These are phyloP conservation scores for Camellia sinensis DNA, from an alignment of 148 eudicot species.

Conservation along the genomic window DNA sequence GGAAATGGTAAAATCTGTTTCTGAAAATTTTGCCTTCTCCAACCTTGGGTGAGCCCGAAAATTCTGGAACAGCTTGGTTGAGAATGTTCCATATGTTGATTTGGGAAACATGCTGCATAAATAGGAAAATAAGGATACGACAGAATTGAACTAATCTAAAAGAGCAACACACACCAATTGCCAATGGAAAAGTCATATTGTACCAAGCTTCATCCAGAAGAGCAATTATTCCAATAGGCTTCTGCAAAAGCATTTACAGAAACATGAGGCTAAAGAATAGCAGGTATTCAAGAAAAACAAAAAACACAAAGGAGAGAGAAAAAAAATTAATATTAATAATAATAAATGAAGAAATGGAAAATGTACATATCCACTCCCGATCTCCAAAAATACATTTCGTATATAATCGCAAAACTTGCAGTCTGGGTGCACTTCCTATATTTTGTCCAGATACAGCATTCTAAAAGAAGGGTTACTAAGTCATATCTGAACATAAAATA, in stretches of 20 bases:
- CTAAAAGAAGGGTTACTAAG: no score
- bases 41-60: constrained; percentile 71
- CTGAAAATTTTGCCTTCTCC: constrained; percentile 90
- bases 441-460: neutral
- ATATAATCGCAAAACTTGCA: neutral
- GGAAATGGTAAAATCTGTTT: constrained; percentile 81
- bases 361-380: neutral
- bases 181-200: constrained; percentile 13
- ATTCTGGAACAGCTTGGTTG: constrained; percentile 89
- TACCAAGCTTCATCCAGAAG: constrained; percentile 99
- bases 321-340: no score
- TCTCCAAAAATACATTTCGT: neutral
- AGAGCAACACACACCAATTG: constrained; percentile 25
- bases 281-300: neutral
- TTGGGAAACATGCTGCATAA: constrained; percentile 94
- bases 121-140: constrained; percentile 15
- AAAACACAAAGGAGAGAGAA: neutral
- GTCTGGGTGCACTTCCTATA: neutral
- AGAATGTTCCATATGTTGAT: constrained; percentile 89
- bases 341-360: neutral
- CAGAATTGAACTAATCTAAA: neutral
- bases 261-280: constrained; percentile 13
- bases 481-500: no score
- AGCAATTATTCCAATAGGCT: constrained; percentile 91
- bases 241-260: constrained; percentile 50